Percentiles rank a stretch among this genome's conserved stretches.
Conservation (phyloP, 148 eudicot genomes). For the Fagopyrum homotropicum region DNA sequence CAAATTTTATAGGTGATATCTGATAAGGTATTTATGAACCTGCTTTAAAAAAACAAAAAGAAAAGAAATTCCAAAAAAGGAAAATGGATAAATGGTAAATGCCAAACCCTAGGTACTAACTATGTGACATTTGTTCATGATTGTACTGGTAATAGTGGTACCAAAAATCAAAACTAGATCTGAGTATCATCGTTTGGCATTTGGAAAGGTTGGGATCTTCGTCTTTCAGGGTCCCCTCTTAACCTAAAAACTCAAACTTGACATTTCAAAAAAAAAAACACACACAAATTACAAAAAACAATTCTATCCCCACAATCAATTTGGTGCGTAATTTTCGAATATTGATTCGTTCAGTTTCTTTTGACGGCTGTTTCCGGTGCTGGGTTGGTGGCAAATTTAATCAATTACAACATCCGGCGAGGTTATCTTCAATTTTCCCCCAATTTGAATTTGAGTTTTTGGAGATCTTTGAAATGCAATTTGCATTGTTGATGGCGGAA, state of each 20-base stretch:
- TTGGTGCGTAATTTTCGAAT: not conserved
- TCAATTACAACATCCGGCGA: not conserved
- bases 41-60: not conserved
- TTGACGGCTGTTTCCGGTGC: constrained; percentile 10
- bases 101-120: not conserved
- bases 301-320: not conserved
- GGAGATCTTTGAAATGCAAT: not conserved
- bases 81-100: not conserved
- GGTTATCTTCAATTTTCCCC: not conserved
- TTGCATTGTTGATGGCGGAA: not conserved
- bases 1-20: not conserved
- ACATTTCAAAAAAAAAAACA: too few relatives aligned
- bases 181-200: not conserved
- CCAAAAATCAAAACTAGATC: constrained; percentile 1
- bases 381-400: not conserved
- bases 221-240: not conserved
- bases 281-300: too few relatives aligned
- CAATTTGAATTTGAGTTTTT: not conserved
- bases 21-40: not conserved
- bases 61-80: not conserved
- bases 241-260: not conserved
- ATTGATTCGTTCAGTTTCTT: not conserved
- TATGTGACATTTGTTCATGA: not conserved
- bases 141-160: not conserved
- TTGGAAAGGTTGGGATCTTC: not conserved